phyloP scores from a whole-genome alignment of 805 yeast species.

The Spathaspora arborariae region DNA sequence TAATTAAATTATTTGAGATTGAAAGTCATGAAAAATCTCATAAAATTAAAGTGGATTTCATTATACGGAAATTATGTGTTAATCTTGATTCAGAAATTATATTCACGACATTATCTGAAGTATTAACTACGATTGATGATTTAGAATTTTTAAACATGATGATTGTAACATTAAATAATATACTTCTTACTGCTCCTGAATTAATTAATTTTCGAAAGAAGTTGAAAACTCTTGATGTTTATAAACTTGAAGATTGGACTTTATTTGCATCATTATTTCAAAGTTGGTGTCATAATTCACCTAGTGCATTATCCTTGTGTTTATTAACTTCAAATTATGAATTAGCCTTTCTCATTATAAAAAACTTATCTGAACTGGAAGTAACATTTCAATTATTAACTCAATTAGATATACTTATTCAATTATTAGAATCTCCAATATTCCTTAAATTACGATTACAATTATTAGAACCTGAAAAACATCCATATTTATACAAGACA shows the following conservation, averaged over 20 bases:
- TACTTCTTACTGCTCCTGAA: slow-evolving; percentile 82
- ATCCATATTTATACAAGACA: slow-evolving; percentile 80
- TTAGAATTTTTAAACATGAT: slow-evolving; percentile 71
- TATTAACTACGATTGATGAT: slow-evolving; percentile 41
- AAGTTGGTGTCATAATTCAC: slow-evolving; percentile 90
- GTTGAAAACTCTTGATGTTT: slow-evolving; percentile 50
- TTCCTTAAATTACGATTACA: slow-evolving; percentile 84
- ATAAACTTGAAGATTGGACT: slow-evolving; percentile 55
- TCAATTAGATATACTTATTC: slow-evolving; percentile 86
- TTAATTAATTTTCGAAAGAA: slow-evolving; percentile 64
- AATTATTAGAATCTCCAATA: slow-evolving; percentile 87
- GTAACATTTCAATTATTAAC: slow-evolving; percentile 73
- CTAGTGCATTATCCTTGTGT: slow-evolving; percentile 83
- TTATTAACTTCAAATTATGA: slow-evolving; percentile 85
- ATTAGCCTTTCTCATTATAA: slow-evolving; percentile 77
- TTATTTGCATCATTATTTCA: slow-evolving; percentile 75
- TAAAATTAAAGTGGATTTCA: slow-evolving; percentile 60
- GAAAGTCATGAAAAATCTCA: slow-evolving; percentile 46
- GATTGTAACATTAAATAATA: slow-evolving; percentile 84
- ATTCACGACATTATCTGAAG: slow-evolving; percentile 74
- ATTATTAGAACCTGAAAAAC: slow-evolving; percentile 78
- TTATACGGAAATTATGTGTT: slow-evolving; percentile 77
- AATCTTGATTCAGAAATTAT: slow-evolving; percentile 80
- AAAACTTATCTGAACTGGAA: slow-evolving; percentile 78
- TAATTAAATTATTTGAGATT: slow-evolving; percentile 63